Percentiles rank a stretch among this genome's conserved stretches.
Conservation (phyloP, 352 stramenopile genomes). For the Phytophthora lateralis region DNA sequence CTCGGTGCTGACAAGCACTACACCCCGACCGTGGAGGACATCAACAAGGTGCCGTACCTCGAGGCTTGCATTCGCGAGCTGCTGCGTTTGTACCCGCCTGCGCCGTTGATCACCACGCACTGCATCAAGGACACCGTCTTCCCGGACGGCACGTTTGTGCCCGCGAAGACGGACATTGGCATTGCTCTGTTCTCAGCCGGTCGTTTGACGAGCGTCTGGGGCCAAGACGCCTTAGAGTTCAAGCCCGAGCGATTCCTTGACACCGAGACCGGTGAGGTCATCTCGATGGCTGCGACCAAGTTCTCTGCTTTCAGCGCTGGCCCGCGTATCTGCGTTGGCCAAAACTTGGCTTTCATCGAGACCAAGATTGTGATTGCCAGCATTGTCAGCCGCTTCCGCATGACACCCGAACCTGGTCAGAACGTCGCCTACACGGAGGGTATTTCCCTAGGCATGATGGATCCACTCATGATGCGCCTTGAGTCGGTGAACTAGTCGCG, state of each 20-base stretch:
- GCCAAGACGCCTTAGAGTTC: constrained; percentile 44
- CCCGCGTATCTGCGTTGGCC: constrained; percentile 55
- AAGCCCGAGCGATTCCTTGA: constrained; percentile 57
- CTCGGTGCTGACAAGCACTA: constrained; percentile 18
- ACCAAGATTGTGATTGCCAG: constrained; percentile 70
- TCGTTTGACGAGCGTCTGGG: constrained; percentile 53
- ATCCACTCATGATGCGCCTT: constrained; percentile 34
- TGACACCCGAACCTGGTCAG: constrained; percentile 55
- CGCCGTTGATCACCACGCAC: constrained; percentile 47
- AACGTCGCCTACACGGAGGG: constrained; percentile 72
- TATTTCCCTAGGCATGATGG: constrained; percentile 59
- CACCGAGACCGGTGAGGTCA: constrained; percentile 30
- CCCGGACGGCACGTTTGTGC: constrained; percentile 62
- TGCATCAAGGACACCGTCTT: constrained; percentile 51
- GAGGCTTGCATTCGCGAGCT: constrained; percentile 61
- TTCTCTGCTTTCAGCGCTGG: constrained; percentile 64
- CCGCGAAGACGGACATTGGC: constrained; percentile 34
- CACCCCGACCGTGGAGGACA: constrained; percentile 50
- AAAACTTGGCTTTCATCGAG: constrained; percentile 55
- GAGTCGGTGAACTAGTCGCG: constrained; percentile 15
- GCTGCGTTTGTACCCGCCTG: constrained; percentile 60
- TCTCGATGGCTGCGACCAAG: constrained; percentile 41
- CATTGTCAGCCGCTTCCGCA: constrained; percentile 45
- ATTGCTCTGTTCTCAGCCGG: constrained; percentile 50
- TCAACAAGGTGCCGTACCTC: constrained; percentile 60